Evolutionary conservation across 2,329 filamentous ascomycete genomes (phyloP), one percentile per base, ranked within the genome.

Genomic region (Acrodontium crateriforme): DNA sequence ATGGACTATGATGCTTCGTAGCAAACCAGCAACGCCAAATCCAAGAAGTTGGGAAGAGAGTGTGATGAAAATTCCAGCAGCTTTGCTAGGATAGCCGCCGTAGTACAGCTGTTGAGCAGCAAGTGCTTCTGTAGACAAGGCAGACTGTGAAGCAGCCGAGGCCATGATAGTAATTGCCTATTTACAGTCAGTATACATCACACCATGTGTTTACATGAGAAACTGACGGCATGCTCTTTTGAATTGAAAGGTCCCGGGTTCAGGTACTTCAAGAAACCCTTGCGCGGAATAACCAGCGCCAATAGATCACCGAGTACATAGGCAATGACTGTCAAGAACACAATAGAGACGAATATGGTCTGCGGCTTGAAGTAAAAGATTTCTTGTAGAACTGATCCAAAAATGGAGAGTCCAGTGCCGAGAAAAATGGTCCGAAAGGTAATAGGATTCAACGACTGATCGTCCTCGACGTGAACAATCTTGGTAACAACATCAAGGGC

Each of bases 351-450:
- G 15, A 38, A 52, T 25, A 65, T 54, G 4, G 48, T 49, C 39
- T 63, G 61, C 2, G 62, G 60, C 38, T 63, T 63, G 49, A 64
- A 64, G 27, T 58, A 55, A 39, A 55, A 65, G 30, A 65, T 63
- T 18, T 55, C 54, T 19, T 53, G 50, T 5, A 65, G 45, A 5
- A 56, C 53, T 20, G 37, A 36, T 16, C 38, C 45, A 29, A 47
- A 47, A 24, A 46, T 42, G 14, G 40, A 35, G 8, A 47, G 33
- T 8, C 45, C 44, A 9, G 31, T 30, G 50, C 54, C 56, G 8
- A 60, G 38, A 25, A 58, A 56, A 25, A 53, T 45, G 22, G 48
- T 47, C 12, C 57, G 45, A 20, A 59, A 58, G 3, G 57, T 60
- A 41, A 49, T 53, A 9, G 53, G 43, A 21, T 38, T 46, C 18